Conservation (phyloP, 495 filamentous ascomycete species). For the Trichoderma erinaceum region DNA sequence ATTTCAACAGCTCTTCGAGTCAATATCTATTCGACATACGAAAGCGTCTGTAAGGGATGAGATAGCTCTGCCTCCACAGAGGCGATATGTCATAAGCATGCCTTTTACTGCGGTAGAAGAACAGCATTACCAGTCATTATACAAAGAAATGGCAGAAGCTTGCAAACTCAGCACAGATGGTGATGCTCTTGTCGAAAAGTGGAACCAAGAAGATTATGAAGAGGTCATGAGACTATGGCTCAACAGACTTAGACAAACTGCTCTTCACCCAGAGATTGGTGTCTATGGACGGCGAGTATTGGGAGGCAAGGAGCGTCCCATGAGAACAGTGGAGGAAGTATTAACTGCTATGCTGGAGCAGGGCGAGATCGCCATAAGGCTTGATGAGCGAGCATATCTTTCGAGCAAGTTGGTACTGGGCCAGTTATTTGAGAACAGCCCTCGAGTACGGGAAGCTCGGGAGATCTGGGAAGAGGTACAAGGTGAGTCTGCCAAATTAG, state of each 20-base stretch:
- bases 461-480: constrained; percentile 59
- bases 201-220: constrained; percentile 57
- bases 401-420: constrained; percentile 57
- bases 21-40: constrained; percentile 73
- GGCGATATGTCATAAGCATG: constrained; percentile 77
- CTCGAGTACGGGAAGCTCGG: constrained; percentile 49
- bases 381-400: constrained; percentile 61
- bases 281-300: constrained; percentile 61
- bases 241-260: constrained; percentile 65
- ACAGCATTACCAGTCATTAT: constrained; percentile 71
- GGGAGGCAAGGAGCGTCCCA: constrained; percentile 54
- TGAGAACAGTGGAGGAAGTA: constrained; percentile 78
- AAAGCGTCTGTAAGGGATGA: constrained; percentile 75
- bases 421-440: constrained; percentile 65
- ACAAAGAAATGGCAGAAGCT: constrained; percentile 62
- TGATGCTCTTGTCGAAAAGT: constrained; percentile 49
- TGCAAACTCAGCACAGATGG: constrained; percentile 62
- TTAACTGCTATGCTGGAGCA: constrained; percentile 85
- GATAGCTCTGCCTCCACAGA: constrained; percentile 65
- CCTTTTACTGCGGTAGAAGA: constrained; percentile 86
- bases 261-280: constrained; percentile 76
- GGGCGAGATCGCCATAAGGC: constrained; percentile 54
- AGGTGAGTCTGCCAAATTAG: constrained; percentile 47
- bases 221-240: constrained; percentile 55
- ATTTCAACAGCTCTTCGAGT: constrained; percentile 59